phyloP scores from a whole-genome alignment of 2,329 filamentous ascomycete species.

The Cadophora sp. region DNA sequence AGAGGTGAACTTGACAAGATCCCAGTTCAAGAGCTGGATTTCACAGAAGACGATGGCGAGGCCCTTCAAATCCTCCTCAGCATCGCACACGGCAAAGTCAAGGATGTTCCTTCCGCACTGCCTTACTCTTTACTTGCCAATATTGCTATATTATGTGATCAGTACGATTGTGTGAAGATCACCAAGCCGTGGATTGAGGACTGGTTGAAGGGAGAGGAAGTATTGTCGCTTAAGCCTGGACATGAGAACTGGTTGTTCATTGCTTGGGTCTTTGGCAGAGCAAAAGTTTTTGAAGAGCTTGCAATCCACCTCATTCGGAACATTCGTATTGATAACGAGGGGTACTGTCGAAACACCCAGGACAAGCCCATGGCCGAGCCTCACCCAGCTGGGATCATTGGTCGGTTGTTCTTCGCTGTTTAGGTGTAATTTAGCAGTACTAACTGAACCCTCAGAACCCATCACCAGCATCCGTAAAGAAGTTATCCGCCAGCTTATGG shows the following conservation, averaged over 20 bases:
- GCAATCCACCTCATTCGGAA: slow-evolving; percentile 11
- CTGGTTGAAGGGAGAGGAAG: slow-evolving; percentile 9
- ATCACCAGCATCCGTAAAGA: background rate
- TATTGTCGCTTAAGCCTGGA: background rate
- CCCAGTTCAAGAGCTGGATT: slow-evolving; percentile 15
- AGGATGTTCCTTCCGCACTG: slow-evolving; percentile 6
- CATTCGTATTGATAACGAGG: background rate
- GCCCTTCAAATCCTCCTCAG: slow-evolving; percentile 9
- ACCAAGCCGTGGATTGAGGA: slow-evolving; percentile 18
- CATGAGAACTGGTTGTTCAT: slow-evolving; percentile 26
- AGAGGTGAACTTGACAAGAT: background rate
- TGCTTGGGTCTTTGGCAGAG: slow-evolving; percentile 23
- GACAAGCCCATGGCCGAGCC: background rate
- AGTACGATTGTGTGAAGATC: slow-evolving; percentile 24
- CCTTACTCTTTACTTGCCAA: slow-evolving; percentile 5
- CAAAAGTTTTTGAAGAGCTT: slow-evolving; percentile 8
- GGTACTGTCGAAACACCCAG: background rate
- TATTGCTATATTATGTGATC: slow-evolving; percentile 24
- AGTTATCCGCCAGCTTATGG: background rate
- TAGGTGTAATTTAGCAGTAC: background rate
- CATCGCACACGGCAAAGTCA: slow-evolving; percentile 27
- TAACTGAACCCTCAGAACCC: background rate
- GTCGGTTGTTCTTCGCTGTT: background rate
- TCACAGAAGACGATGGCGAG: slow-evolving; percentile 2
- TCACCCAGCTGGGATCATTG: slow-evolving; percentile 6